Evolutionary conservation across 306 rosid species (phyloP).

Genomic region (Pachyrhizus erosus): DNA sequence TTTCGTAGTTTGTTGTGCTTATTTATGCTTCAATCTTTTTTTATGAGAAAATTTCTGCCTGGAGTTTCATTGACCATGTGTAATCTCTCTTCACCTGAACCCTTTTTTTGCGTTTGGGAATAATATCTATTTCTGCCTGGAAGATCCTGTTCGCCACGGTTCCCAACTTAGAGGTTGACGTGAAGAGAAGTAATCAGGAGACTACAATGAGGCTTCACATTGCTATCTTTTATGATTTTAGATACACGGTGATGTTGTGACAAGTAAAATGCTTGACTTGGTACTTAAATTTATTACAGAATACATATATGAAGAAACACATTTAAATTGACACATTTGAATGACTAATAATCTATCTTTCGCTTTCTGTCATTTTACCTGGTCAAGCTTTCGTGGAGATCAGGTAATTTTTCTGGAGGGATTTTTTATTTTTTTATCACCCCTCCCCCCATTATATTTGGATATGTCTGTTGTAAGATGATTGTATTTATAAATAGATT

Average conservation of each 20-base stretch:
- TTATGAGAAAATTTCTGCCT: constrained; percentile 49
- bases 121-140: constrained; percentile 52
- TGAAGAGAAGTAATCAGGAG: constrained; percentile 63
- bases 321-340: constrained; percentile 52
- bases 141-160: constrained; percentile 47
- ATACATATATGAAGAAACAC: constrained; percentile 65
- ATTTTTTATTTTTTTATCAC: background rate
- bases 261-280: constrained; percentile 69
- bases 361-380: constrained; percentile 38
- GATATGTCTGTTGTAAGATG: constrained; percentile 43
- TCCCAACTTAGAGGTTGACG: constrained; percentile 60
- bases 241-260: constrained; percentile 66
- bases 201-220: constrained; percentile 71
- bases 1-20: constrained; percentile 60
- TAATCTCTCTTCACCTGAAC: constrained; percentile 59
- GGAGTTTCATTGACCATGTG: constrained; percentile 54
- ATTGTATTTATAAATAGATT: constrained; percentile 20
- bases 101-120: constrained; percentile 55
- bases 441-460: background rate
- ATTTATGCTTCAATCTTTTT: constrained; percentile 58
- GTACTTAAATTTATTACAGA: constrained; percentile 71
- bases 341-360: constrained; percentile 53
- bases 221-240: constrained; percentile 55
- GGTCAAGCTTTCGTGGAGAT: constrained; percentile 35
- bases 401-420: constrained; percentile 29